Conservation (phyloP, 176 grass and related monocot species). For the Eragrostis curvula region DNA sequence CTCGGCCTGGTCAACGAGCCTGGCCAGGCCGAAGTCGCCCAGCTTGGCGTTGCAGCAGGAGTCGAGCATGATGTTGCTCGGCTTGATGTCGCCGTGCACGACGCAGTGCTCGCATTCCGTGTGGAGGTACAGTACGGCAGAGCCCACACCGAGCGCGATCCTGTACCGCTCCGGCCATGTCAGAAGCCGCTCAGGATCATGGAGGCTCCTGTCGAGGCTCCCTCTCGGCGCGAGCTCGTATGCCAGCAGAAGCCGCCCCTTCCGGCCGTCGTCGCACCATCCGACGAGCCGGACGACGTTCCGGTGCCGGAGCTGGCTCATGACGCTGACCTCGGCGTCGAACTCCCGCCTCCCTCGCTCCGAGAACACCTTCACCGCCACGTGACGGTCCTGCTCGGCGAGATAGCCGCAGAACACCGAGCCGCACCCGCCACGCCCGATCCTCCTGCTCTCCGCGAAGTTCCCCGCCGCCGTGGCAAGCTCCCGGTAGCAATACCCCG, state of each 20-base stretch:
- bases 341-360: background rate
- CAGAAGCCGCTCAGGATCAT: no score
- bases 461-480: background rate
- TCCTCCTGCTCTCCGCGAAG: background rate
- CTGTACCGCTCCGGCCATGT: background rate
- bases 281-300: background rate
- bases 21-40: background rate
- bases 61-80: constrained; percentile 5
- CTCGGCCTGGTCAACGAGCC: background rate
- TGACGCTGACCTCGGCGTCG: constrained; percentile 26
- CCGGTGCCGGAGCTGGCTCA: background rate
- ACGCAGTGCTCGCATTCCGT: background rate
- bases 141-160: background rate
- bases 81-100: constrained; percentile 10
- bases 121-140: background rate
- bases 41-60: background rate
- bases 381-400: background rate
- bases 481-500: background rate
- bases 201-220: no score
- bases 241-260: no score
- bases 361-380: constrained; percentile 41
- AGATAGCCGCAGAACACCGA: constrained; percentile 33
- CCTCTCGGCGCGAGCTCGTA: no score
- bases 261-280: no score
- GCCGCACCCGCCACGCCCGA: background rate